Conservation (phyloP, 2,329 filamentous ascomycete species). For the Colletotrichum gigasporum region DNA sequence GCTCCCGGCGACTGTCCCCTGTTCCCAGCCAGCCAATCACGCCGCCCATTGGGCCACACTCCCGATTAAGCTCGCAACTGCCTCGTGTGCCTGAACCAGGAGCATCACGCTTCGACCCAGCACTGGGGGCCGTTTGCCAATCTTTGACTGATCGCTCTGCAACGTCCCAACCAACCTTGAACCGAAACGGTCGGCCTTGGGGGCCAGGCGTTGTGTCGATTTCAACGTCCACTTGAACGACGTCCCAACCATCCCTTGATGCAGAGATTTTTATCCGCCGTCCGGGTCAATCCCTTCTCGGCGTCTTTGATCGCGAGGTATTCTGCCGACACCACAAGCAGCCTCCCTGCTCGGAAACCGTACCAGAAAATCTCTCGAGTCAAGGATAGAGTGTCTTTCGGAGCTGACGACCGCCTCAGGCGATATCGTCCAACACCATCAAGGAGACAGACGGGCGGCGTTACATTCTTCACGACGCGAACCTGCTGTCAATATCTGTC, state of each 20-base stretch:
- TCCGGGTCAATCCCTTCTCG: constrained; percentile 16
- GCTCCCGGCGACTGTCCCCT: constrained; percentile 18
- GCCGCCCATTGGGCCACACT: constrained; percentile 6
- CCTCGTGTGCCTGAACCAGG: constrained; percentile 26
- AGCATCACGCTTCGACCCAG: neutral
- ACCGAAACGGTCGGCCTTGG: neutral
- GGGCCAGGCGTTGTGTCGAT: neutral
- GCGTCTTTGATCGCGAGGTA: neutral
- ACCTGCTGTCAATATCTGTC: neutral
- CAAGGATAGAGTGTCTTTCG: neutral
- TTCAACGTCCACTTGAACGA: neutral
- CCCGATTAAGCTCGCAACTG: constrained; percentile 27
- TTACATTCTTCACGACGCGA: neutral
- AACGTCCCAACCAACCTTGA: neutral
- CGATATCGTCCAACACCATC: neutral
- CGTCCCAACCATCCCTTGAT: neutral
- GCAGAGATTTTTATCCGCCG: neutral
- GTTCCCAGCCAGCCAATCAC: constrained; percentile 21
- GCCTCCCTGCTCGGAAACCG: neutral
- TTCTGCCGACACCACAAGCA: constrained; percentile 13
- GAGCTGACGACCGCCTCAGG: neutral
- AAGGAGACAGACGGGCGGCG: neutral
- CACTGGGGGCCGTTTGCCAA: constrained; percentile 3
- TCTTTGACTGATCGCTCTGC: neutral
- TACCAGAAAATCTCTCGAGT: neutral